Conservation (phyloP, 2,329 filamentous ascomycete genomes). For the Atkinsonella hypoxylon region DNA sequence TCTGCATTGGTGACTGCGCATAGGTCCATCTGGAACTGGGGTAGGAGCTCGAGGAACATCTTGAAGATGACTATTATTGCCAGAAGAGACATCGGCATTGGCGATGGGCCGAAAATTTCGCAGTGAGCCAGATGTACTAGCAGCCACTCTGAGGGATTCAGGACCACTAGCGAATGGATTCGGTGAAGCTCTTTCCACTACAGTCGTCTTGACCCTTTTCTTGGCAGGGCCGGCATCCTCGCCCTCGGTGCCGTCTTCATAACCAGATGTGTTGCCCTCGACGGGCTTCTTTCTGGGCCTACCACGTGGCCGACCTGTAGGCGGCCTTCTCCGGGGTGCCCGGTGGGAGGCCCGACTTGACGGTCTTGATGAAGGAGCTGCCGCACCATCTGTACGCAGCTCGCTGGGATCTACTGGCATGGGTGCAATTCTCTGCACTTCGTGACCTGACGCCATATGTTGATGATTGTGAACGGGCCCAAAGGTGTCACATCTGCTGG, state of each 20-base stretch:
- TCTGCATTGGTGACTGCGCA: constrained; percentile 16
- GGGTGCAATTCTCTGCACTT: constrained; percentile 24
- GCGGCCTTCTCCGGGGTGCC: constrained; percentile 24
- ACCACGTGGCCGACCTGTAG: constrained; percentile 44
- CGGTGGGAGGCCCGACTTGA: constrained; percentile 47
- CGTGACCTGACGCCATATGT: constrained; percentile 13
- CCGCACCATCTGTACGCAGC: constrained; percentile 10
- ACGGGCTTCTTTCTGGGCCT: constrained; percentile 41
- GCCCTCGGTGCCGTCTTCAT: constrained; percentile 54
- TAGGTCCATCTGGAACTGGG: constrained; percentile 48
- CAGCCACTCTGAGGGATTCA: constrained; percentile 78
- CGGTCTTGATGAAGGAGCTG: constrained; percentile 36
- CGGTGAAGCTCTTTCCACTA: constrained; percentile 54
- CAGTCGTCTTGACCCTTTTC: constrained; percentile 70
- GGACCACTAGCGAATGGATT: constrained; percentile 59
- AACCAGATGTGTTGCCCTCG: constrained; percentile 60
- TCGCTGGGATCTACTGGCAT: constrained; percentile 16
- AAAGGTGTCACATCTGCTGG: constrained; percentile 17
- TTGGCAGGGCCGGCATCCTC: constrained; percentile 38
- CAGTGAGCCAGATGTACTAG: constrained; percentile 79
- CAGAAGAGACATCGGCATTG: constrained; percentile 27
- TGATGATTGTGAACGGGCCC: constrained; percentile 11
- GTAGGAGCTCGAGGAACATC: constrained; percentile 68
- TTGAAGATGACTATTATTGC: constrained; percentile 43
- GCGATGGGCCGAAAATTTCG: constrained; percentile 68